Conservation (phyloP, 805 yeast species). For the Lachancea sp. region DNA sequence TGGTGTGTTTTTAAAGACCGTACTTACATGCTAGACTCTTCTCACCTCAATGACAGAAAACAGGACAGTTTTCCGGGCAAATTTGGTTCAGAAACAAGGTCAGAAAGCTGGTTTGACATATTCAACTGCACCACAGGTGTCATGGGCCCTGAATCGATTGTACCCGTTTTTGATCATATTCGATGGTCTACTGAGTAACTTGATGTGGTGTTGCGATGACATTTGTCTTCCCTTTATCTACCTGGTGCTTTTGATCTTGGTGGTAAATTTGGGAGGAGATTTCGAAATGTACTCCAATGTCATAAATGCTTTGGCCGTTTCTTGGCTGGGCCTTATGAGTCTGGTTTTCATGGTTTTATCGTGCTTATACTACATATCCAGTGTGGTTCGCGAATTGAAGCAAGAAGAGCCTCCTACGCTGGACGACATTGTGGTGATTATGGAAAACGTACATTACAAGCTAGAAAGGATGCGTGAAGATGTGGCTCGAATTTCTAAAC, state of each 20-base stretch:
- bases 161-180: conserved; percentile 26
- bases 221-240: conserved; percentile 24
- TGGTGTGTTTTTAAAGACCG: neutral
- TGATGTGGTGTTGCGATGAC: conserved; percentile 28
- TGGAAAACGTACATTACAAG: conserved; percentile 24
- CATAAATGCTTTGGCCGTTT: conserved; percentile 4
- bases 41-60: conserved; percentile 2
- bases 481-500: neutral
- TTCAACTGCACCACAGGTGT: conserved; percentile 18
- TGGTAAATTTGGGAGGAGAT: conserved; percentile 13
- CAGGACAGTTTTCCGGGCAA: conserved; percentile 6
- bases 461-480: conserved; percentile 20
- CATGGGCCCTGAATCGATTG: conserved; percentile 19
- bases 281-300: neutral
- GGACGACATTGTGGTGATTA: conserved; percentile 25
- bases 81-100: conserved; percentile 14
- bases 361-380: conserved; percentile 16
- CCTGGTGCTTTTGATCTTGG: conserved; percentile 14
- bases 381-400: conserved; percentile 17
- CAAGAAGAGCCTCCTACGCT: conserved; percentile 28
- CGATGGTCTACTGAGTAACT: conserved; percentile 21
- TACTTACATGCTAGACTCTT: neutral
- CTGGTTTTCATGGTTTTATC: conserved; percentile 12
- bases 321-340: conserved; percentile 22
- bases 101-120: conserved; percentile 20